Conservation (phyloP, 139 green algal genomes). For the Coccomyxa sp. region DNA sequence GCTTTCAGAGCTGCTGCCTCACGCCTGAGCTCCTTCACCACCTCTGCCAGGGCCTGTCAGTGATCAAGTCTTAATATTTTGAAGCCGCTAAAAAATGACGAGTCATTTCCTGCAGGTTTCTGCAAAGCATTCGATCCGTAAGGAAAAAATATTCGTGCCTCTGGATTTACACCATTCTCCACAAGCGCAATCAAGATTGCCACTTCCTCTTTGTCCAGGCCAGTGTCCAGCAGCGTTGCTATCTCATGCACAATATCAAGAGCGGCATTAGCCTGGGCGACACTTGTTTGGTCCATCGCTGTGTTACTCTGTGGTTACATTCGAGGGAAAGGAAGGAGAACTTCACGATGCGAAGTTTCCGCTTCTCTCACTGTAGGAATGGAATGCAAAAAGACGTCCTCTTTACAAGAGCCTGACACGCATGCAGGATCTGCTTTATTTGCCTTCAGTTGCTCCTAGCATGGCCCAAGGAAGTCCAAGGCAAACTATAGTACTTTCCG, state of each 20-base stretch:
- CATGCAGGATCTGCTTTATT: no score
- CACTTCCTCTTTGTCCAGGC: constrained; percentile 64
- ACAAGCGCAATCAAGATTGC: constrained; percentile 64
- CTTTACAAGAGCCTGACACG: no score
- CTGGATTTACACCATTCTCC: constrained; percentile 75
- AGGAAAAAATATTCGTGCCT: constrained; percentile 22
- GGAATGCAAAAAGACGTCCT: no score
- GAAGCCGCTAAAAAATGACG: neutral
- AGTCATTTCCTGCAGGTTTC: no score
- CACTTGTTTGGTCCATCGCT: neutral
- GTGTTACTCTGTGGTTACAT: no score
- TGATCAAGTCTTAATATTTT: neutral
- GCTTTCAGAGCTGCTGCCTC: constrained; percentile 43
- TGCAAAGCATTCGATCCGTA: no score
- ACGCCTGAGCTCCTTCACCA: constrained; percentile 60
- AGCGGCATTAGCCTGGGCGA: constrained; percentile 20
- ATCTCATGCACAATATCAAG: constrained; percentile 47
- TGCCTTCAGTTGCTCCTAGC: no score
- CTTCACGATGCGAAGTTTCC: no score
- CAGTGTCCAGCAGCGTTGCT: constrained; percentile 51
- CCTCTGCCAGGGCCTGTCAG: constrained; percentile 56
- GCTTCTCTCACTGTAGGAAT: no score
- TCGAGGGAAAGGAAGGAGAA: no score
- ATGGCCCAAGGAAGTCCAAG: no score
- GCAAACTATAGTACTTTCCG: no score